phyloP scores from a whole-genome alignment of 2,329 filamentous ascomycete genomes.

The Penicillium vulpinum region DNA sequence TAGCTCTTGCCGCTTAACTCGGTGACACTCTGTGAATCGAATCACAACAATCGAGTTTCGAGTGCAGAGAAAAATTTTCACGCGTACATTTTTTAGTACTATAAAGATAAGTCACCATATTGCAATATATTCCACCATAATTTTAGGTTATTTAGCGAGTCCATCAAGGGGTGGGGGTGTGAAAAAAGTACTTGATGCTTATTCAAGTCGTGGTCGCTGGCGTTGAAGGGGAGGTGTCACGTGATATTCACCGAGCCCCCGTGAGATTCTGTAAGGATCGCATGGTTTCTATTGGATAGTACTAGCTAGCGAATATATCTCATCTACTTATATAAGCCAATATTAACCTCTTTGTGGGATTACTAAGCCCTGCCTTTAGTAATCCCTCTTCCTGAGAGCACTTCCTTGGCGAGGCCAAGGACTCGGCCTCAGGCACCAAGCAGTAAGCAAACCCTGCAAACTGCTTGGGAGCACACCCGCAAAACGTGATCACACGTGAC shows the following conservation, averaged over 20 bases:
- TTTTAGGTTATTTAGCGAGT: background rate
- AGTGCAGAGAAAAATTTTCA: background rate
- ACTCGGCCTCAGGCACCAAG: too few relatives aligned
- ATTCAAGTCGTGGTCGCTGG: background rate
- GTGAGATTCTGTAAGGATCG: too few relatives aligned
- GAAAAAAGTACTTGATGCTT: background rate
- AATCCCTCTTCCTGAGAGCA: too few relatives aligned
- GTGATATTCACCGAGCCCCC: background rate
- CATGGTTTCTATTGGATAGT: too few relatives aligned
- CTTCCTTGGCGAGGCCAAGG: too few relatives aligned
- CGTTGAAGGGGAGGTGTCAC: background rate
- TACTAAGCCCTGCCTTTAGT: too few relatives aligned
- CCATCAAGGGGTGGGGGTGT: background rate
- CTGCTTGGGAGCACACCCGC: too few relatives aligned
- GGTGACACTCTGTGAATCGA: background rate
- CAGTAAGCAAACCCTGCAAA: too few relatives aligned
- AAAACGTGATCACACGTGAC: conserved; percentile 1
- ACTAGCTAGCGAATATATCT: too few relatives aligned
- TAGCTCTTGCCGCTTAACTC: background rate
- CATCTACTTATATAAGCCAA: too few relatives aligned
- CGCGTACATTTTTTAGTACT: background rate
- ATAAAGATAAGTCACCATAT: background rate
- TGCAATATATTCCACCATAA: background rate
- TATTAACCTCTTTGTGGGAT: too few relatives aligned
- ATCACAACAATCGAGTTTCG: background rate